These are phyloP conservation scores for Pseudogymnoascus sp. DNA, from an alignment of 2,329 filamentous ascomycete genomes.

Conservation along the genomic window DNA sequence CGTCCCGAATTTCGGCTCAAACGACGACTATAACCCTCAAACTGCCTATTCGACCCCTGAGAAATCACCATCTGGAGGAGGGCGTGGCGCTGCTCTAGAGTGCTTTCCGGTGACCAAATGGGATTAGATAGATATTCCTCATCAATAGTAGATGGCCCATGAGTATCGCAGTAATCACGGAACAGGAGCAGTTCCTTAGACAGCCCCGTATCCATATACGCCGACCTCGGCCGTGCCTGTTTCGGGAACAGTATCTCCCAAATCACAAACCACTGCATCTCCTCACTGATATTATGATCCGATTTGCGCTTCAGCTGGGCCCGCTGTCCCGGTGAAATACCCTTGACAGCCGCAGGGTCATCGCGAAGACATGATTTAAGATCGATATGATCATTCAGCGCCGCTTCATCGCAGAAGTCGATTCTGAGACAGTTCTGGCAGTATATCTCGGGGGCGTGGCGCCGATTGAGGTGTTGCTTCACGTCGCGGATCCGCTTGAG, in stretches of 20 bases:
- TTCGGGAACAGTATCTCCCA: constrained; percentile 12
- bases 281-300: neutral
- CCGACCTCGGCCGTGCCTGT: constrained; percentile 7
- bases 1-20: neutral
- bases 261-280: constrained; percentile 14
- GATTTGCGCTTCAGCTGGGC: constrained; percentile 10
- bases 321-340: constrained; percentile 9
- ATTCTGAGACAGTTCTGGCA: constrained; percentile 11
- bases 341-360: neutral
- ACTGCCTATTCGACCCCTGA: neutral
- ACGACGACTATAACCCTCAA: neutral
- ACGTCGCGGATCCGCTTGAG: constrained; percentile 11
- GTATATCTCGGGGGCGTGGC: constrained; percentile 10
- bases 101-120: neutral
- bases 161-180: constrained; percentile 10
- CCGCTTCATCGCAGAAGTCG: constrained; percentile 5
- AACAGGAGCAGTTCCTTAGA: neutral
- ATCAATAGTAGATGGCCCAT: neutral
- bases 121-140: neutral
- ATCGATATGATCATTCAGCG: constrained; percentile 6
- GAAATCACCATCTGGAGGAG: neutral
- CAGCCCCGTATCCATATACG: constrained; percentile 9
- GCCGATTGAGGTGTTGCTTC: constrained; percentile 12
- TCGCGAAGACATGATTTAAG: neutral
- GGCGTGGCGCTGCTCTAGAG: neutral